Evolutionary conservation across 805 yeast genomes (phyloP).

Genomic region (Candida boleticola): DNA sequence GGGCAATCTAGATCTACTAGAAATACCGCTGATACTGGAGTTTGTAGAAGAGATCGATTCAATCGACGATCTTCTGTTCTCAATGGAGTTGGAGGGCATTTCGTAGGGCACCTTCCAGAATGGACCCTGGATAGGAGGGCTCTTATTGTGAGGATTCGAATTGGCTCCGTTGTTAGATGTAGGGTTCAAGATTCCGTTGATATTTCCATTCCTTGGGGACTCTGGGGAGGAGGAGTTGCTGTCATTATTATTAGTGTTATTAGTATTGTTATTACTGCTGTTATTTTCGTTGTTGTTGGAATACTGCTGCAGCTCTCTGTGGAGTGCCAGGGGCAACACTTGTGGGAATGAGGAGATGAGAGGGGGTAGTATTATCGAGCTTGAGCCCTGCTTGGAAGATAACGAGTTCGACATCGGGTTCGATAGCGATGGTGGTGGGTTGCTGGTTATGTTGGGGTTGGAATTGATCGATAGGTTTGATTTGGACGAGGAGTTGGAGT

Average conservation of each 20-base stretch:
- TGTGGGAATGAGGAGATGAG: conserved; percentile 15
- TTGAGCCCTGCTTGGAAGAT: conserved; percentile 7
- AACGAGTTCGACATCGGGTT: conserved; percentile 9
- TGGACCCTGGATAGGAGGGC: conserved; percentile 39
- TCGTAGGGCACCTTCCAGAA: conserved; percentile 66
- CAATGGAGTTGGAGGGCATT: conserved; percentile 37
- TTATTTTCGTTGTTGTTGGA: conserved; percentile 5
- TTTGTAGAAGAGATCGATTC: conserved; percentile 48
- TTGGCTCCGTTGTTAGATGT: neutral
- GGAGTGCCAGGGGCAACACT: neutral
- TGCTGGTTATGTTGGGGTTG: conserved; percentile 6
- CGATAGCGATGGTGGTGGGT: conserved; percentile 10
- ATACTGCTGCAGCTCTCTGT: neutral
- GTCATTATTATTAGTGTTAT: conserved; percentile 1
- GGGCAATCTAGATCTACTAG: conserved; percentile 30
- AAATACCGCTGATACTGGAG: conserved; percentile 9
- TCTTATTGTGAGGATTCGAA: conserved; percentile 9
- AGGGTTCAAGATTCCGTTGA: neutral
- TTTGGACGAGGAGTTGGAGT: conserved; percentile 3
- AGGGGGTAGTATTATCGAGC: conserved; percentile 32
- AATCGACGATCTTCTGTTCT: conserved; percentile 42
- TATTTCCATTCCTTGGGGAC: conserved; percentile 2
- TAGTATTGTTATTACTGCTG: conserved; percentile 7
- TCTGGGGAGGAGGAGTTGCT: conserved; percentile 2
- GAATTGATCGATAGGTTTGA: conserved; percentile 2